Conservation (phyloP, 345 rosid species). For the Physaria fendleri region DNA sequence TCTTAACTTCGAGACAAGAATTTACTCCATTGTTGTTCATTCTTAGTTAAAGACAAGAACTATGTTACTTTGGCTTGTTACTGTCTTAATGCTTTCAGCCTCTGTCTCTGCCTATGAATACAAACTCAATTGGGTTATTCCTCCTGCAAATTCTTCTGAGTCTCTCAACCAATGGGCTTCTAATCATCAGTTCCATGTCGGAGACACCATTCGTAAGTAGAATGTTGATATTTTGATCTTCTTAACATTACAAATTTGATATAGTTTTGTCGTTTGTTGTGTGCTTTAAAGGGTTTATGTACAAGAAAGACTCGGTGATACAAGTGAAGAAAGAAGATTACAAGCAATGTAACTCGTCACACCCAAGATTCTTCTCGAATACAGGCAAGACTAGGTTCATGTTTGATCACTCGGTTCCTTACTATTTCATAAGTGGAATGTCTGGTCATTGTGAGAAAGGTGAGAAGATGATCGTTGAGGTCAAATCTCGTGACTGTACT, state of each 20-base stretch:
- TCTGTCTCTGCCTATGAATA: conserved; percentile 1
- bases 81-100: neutral
- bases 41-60: neutral
- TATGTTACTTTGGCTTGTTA: neutral
- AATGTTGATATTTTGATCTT: neutral
- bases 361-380: conserved; percentile 44
- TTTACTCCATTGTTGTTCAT: neutral
- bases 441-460: conserved; percentile 45
- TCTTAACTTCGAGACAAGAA: too few relatives aligned
- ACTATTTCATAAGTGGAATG: conserved; percentile 57
- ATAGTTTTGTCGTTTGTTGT: neutral
- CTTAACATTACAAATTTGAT: neutral
- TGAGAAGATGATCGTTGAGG: conserved; percentile 48
- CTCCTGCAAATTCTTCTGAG: neutral
- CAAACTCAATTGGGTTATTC: conserved; percentile 6
- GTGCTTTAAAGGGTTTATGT: conserved; percentile 13
- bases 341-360: conserved; percentile 46
- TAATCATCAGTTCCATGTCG: neutral
- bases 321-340: conserved; percentile 42
- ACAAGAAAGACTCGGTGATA: conserved; percentile 51
- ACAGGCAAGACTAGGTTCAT: conserved; percentile 43
- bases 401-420: conserved; percentile 43
- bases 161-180: conserved; percentile 10
- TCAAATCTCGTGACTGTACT: conserved; percentile 21
- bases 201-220: conserved; percentile 12